Base-by-base conservation (phyloP, 768 basidiomycete species). In the Rubroboletus satanas region DNA sequence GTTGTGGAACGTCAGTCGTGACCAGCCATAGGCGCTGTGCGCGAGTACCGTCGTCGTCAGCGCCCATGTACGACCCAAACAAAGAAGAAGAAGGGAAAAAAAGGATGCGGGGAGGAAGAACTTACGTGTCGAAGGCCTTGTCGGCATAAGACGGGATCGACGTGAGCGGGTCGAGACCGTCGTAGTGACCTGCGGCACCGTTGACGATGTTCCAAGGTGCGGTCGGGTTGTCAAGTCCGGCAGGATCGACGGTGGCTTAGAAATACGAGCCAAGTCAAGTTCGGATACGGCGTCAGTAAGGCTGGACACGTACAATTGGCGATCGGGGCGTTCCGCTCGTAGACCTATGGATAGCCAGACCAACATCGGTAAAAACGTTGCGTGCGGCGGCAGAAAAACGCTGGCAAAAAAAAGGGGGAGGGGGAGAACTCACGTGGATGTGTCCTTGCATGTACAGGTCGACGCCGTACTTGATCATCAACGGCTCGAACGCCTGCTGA, bases 381-480 rank as follows among this genome's bases (percentile, higher is more conserved):
- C 17, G 26, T 26, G 26, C 26, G 26, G 5, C 2, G 26, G 26
- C 26, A 26, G 26, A 26, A 21, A 21, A 21, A 21, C 21, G 21
- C 21, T 21, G 12, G 12, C 7, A 15, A 28, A 17, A 15, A 8
- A 28, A 17, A 28, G 11, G 14, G 3, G 14, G 7, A 23, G 5
- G 2, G 9, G 5, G 11, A 7, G 15, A 31, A 47, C 66, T 33
- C 42, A 68, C 64, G 36, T 67, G 66, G 7, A 62, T 9, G 21
- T 68, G 66, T 39, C 67, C 66, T 29, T 69, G 65, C 66, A 68
- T 62, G 49, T 68, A 69, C 17, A 64, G 53, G 32, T 66, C 64
- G 26, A 68, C 64, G 33, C 60, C 67, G n/a, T 68, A 68, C 57
- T 67, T 68, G 44, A 69, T n/a, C 58, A 68, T 66, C 57, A 68